Conservation (phyloP, 2,329 filamentous ascomycete species). For the Stenocarpella maydis region DNA sequence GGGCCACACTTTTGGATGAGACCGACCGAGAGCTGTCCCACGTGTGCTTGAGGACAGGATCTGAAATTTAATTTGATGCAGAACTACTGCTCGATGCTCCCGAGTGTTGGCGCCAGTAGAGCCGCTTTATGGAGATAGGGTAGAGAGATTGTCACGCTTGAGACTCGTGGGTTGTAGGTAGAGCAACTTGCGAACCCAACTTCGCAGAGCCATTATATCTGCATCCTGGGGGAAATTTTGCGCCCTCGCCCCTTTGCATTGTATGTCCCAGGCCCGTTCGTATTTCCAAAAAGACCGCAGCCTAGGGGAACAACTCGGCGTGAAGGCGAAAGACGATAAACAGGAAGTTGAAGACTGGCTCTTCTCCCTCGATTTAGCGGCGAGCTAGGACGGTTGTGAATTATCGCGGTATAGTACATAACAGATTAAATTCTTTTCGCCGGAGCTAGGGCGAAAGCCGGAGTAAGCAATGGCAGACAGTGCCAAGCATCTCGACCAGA, state of each 20-base stretch:
- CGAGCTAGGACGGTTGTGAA: not conserved
- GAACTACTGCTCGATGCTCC: slow-evolving; percentile 12
- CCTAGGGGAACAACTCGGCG: not conserved
- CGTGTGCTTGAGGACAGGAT: not conserved
- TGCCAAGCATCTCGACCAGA: not conserved
- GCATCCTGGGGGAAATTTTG: not conserved
- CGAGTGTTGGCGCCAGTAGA: not conserved
- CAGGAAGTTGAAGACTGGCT: not conserved
- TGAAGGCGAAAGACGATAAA: not conserved
- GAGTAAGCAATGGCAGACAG: no score
- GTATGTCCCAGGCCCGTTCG: not conserved
- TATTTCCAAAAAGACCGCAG: not conserved
- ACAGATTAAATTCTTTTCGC: not conserved
- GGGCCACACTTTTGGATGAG: not conserved
- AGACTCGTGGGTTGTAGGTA: not conserved
- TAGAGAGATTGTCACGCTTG: not conserved
- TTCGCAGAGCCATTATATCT: not conserved
- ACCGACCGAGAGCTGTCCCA: not conserved
- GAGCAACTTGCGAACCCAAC: not conserved
- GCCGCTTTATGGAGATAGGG: no score
- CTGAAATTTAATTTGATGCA: not conserved
- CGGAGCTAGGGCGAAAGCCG: not conserved
- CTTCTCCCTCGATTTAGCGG: no score
- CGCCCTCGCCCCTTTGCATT: not conserved
- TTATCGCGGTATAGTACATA: slow-evolving; percentile 6